Base-by-base conservation (phyloP, 1,284 basidiomycete genomes). In the Cutaneotrichosporon dermatis region DNA sequence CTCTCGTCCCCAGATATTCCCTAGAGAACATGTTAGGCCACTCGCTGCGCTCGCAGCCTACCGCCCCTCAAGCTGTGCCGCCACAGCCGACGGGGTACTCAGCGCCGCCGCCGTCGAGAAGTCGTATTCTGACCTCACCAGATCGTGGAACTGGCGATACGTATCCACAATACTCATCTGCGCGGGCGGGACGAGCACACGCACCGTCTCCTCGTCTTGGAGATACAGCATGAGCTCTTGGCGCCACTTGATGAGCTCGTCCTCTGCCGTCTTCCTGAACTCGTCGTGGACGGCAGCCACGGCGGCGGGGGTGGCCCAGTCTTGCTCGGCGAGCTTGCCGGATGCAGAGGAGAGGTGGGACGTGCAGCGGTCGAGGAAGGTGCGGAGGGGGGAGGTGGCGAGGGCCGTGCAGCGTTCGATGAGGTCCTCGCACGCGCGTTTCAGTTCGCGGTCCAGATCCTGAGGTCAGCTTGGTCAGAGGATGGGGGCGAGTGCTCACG, bases 381-480 rank as follows among this genome's bases (percentile, higher is more conserved):
- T 68, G 42, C 81, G 83, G 6, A 91, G 72, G 1, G 86, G 82
- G 9, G 79, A 78, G 25, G 79, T 77, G 1, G 82, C 81, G 0
- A 79, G 73, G 41, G 80, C 76, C 1, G 85, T 81, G 61, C 85
- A 86, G n/a, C 83, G 78, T 2, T 81, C 75, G 62, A 96, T 94
- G 46, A 91, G 82, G 42, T 85, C 84, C 78, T 93, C 90, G 78
- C 92, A 95, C 0, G 86, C 86, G 35, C 81, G 81, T 70, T 90
- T 89, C 46, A 95, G 83, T 50, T 88, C 88, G 55, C 86, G 82
- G 75, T 95, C 92, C 60, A 95, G 87, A 60, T 87, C 87, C 51
- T 52, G 39, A 15, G n/a, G n/a, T n/a, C n/a, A n/a, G n/a, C n/a
- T n/a, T n/a, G n/a, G n/a, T n/a, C n/a, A n/a, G n/a, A 25, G 25